These are phyloP conservation scores for Trichoderma arundinaceum DNA, from an alignment of 2,329 filamentous ascomycete genomes.

Conservation along the genomic window DNA sequence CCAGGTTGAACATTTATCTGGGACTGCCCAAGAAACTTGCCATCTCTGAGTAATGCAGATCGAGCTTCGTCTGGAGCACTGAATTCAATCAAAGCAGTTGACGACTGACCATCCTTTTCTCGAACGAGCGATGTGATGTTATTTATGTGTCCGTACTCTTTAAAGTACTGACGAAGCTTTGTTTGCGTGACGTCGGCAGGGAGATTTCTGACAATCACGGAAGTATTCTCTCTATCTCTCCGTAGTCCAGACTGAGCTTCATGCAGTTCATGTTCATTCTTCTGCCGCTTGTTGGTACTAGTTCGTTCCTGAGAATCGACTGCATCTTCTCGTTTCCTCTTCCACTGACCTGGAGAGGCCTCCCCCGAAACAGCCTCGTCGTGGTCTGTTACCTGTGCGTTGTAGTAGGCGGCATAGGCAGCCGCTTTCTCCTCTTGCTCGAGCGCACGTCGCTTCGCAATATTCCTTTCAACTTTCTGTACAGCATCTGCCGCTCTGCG, in stretches of 20 bases:
- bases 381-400: slow-evolving; percentile 40
- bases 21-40: slow-evolving; percentile 76
- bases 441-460: slow-evolving; percentile 67
- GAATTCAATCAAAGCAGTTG: slow-evolving; percentile 84
- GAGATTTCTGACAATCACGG: slow-evolving; percentile 79
- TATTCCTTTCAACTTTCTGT: slow-evolving; percentile 68
- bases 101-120: slow-evolving; percentile 64
- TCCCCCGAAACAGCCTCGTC: slow-evolving; percentile 32
- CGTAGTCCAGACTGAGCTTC: slow-evolving; percentile 56
- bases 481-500: slow-evolving; percentile 75
- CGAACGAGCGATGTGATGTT: slow-evolving; percentile 69
- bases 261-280: slow-evolving; percentile 48
- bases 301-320: slow-evolving; percentile 52
- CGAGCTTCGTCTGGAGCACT: slow-evolving; percentile 78
- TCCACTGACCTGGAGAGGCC: slow-evolving; percentile 54
- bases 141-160: slow-evolving; percentile 84
- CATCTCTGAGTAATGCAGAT: slow-evolving; percentile 79
- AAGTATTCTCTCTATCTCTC: slow-evolving; percentile 89
- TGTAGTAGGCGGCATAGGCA: slow-evolving; percentile 52
- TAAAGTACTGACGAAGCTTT: slow-evolving; percentile 86
- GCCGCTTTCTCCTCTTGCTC: slow-evolving; percentile 68
- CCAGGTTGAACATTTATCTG: slow-evolving; percentile 77
- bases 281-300: slow-evolving; percentile 71
- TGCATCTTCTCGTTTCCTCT: slow-evolving; percentile 76
- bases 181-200: slow-evolving; percentile 72